These are phyloP conservation scores for Lodderomyces pseudojiufengensis DNA, from an alignment of 1,139 yeast genomes.

Conservation along the genomic window DNA sequence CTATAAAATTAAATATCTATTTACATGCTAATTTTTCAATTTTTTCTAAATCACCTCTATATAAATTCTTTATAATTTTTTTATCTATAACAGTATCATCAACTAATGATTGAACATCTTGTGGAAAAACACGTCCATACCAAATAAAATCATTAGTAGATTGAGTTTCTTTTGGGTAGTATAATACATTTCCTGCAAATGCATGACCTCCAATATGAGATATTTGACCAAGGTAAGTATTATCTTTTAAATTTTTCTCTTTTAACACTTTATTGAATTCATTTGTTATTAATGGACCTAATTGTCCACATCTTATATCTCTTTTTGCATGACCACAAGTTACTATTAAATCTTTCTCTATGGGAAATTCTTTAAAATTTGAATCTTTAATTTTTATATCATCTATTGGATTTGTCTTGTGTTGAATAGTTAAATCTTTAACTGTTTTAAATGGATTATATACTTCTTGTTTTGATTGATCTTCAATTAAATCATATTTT, in stretches of 20 bases:
- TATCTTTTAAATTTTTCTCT: constrained; percentile 23
- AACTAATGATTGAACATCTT: constrained; percentile 64
- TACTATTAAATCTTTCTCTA: constrained; percentile 33
- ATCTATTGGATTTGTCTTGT: background rate
- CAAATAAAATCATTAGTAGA: constrained; percentile 44
- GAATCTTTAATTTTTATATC: constrained; percentile 1
- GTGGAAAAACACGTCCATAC: constrained; percentile 69
- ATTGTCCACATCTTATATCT: constrained; percentile 62
- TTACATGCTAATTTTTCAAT: background rate
- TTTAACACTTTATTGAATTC: constrained; percentile 49
- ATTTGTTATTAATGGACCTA: constrained; percentile 53
- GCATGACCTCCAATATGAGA: constrained; percentile 79
- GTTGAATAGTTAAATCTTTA: background rate
- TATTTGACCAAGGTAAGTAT: constrained; percentile 46
- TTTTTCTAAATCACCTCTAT: constrained; percentile 37
- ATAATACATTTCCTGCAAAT: constrained; percentile 71
- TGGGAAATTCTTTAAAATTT: constrained; percentile 18
- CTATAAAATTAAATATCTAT: background rate
- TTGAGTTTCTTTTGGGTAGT: constrained; percentile 37
- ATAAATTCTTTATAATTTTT: constrained; percentile 49
- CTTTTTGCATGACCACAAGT: constrained; percentile 66
- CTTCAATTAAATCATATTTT: constrained; percentile 26
- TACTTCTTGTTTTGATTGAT: constrained; percentile 11
- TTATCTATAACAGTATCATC: constrained; percentile 47
- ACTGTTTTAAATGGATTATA: constrained; percentile 32